Conservation (phyloP, 2,329 filamentous ascomycete genomes). For the Setomelanomma holmii region DNA sequence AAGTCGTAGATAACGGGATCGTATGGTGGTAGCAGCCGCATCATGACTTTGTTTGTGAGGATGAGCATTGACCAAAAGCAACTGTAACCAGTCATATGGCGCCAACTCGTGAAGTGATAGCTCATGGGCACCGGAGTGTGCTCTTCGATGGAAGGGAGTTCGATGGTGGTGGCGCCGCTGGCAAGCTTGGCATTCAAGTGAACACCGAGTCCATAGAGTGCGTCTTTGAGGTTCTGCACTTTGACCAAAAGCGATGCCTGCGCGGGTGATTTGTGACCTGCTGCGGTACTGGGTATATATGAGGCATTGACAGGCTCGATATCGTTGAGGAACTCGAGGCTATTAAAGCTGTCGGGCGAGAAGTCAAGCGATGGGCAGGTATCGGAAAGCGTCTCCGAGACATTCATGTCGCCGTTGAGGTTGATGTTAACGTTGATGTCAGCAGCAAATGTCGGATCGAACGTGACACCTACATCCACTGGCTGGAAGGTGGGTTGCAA, state of each 20-base stretch:
- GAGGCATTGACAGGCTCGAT: constrained; percentile 12
- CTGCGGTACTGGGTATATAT: not conserved
- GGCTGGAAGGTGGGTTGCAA: constrained; percentile 6
- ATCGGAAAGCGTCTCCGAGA: constrained; percentile 16
- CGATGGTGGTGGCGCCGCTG: constrained; percentile 28
- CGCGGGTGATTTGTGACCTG: constrained; percentile 9
- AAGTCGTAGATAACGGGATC: constrained; percentile 28
- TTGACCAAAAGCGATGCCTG: constrained; percentile 28
- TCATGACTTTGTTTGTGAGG: constrained; percentile 37
- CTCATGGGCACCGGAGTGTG: constrained; percentile 26
- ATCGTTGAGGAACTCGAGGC: constrained; percentile 22
- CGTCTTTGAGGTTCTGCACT: constrained; percentile 31
- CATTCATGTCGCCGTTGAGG: constrained; percentile 3
- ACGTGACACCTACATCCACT: not conserved
- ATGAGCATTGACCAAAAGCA: constrained; percentile 43
- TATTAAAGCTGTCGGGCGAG: constrained; percentile 23
- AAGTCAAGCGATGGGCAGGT: constrained; percentile 29
- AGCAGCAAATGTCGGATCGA: not conserved
- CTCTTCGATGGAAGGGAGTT: constrained; percentile 26
- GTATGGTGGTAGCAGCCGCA: constrained; percentile 34
- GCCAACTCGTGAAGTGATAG: constrained; percentile 41
- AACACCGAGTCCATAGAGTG: constrained; percentile 24
- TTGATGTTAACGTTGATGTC: constrained; percentile 6
- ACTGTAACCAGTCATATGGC: constrained; percentile 41
- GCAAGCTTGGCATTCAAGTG: constrained; percentile 30